A percentile compares a stretch with the other conserved stretches of the same genome.
phyloP scores from a whole-genome alignment of 78 protist genomes.

The Thecamonas trahens region DNA sequence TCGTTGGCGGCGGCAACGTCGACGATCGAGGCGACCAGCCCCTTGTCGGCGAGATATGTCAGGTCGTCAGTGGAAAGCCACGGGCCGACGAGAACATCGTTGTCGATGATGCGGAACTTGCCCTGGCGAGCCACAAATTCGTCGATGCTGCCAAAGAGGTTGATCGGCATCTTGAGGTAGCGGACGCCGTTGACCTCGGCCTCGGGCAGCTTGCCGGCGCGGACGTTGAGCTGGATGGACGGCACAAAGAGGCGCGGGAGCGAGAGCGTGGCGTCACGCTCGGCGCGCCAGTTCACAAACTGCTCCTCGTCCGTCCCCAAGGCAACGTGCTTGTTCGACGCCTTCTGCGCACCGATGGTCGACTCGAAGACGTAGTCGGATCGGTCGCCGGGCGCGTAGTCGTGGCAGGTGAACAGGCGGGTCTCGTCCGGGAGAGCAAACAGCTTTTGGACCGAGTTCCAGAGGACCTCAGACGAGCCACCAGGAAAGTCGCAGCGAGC shows the following conservation, averaged over 20 bases:
- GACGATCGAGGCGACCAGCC: too few relatives aligned
- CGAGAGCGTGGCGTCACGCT: constrained; percentile 43
- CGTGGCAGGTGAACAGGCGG: constrained; percentile 50
- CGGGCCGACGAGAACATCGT: too few relatives aligned
- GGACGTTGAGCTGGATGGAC: constrained; percentile 51
- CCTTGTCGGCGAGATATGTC: too few relatives aligned
- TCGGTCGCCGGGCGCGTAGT: constrained; percentile 60
- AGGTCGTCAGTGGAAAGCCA: too few relatives aligned
- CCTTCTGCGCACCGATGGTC: constrained; percentile 39
- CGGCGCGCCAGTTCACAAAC: constrained; percentile 34
- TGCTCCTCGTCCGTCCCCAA: constrained; percentile 32
- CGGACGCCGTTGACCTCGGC: constrained; percentile 40
- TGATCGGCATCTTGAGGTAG: constrained; percentile 42
- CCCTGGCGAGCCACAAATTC: too few relatives aligned
- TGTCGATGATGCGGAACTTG: too few relatives aligned
- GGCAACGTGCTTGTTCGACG: constrained; percentile 33
- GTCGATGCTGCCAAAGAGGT: too few relatives aligned
- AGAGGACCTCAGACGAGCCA: constrained; percentile 32
- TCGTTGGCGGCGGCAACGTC: too few relatives aligned
- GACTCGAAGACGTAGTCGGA: constrained; percentile 18
- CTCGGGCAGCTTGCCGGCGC: constrained; percentile 55
- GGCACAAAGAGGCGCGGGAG: constrained; percentile 46
- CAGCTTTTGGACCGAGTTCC: constrained; percentile 36
- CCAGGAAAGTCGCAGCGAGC: constrained; percentile 68
- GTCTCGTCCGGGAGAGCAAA: constrained; percentile 22